A percentile compares a stretch with the other conserved stretches of the same genome.
Evolutionary conservation across 257 asterid genomes (phyloP).

Genomic region (Verbena officinalis): DNA sequence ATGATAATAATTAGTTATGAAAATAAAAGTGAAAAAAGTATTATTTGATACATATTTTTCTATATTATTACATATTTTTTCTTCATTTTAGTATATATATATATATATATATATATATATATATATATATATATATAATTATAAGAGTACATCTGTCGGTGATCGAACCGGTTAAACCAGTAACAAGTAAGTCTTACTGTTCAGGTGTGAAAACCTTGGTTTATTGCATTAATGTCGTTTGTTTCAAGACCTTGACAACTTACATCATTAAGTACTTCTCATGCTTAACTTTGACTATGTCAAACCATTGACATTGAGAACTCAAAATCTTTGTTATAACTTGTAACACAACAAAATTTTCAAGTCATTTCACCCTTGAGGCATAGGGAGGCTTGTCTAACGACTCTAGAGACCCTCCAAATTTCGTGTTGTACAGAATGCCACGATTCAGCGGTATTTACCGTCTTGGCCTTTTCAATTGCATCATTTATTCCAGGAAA

Average conservation of each 20-base stretch:
- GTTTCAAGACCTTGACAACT: background rate
- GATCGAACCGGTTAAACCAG: no score
- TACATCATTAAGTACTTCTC: background rate
- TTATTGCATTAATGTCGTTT: background rate
- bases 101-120: no score
- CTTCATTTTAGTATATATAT: no score
- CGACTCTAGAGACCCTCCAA: slow-evolving; percentile 86
- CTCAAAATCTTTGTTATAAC: background rate
- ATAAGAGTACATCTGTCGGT: no score
- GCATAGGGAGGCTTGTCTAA: slow-evolving; percentile 75
- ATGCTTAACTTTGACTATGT: background rate
- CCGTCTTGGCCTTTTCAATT: slow-evolving; percentile 53
- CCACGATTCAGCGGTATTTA: slow-evolving; percentile 53
- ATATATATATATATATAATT: no score
- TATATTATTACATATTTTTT: no score
- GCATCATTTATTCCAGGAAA: slow-evolving; percentile 81
- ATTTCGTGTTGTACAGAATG: slow-evolving; percentile 71
- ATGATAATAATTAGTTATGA: no score
- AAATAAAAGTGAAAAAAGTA: no score
- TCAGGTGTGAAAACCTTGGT: no score
- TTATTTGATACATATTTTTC: no score
- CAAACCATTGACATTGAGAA: background rate
- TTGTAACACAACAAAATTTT: slow-evolving; percentile 15
- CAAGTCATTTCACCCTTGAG: slow-evolving; percentile 61
- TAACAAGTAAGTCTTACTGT: no score